phyloP scores from a whole-genome alignment of 2,329 filamentous ascomycete genomes.

The Phialophora chinensis region DNA sequence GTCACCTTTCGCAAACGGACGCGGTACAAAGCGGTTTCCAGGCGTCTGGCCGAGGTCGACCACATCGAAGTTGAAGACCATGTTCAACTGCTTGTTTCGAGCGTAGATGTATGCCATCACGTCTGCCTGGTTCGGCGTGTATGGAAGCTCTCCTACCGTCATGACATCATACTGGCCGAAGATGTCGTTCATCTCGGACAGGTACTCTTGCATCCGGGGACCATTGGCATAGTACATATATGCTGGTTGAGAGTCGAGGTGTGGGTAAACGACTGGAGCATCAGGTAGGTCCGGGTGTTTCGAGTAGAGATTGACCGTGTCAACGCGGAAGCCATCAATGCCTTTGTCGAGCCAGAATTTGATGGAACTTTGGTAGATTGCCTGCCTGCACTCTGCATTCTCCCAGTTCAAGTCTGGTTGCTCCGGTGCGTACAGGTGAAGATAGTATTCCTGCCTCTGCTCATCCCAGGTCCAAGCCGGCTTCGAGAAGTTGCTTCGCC shows the following conservation, averaged over 20 bases:
- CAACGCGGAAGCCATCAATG: slow-evolving; percentile 71
- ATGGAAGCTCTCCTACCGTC: slow-evolving; percentile 72
- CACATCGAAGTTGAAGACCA: slow-evolving; percentile 73
- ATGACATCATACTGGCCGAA: slow-evolving; percentile 65
- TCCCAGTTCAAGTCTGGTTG: slow-evolving; percentile 84
- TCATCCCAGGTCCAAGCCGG: slow-evolving; percentile 66
- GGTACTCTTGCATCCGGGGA: slow-evolving; percentile 70
- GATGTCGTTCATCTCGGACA: slow-evolving; percentile 69
- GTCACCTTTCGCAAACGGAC: slow-evolving; percentile 55
- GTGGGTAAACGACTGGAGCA: slow-evolving; percentile 60
- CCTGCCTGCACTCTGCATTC: slow-evolving; percentile 64
- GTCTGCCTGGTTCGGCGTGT: slow-evolving; percentile 63
- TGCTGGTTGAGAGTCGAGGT: slow-evolving; percentile 56
- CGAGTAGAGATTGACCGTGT: slow-evolving; percentile 71
- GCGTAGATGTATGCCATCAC: slow-evolving; percentile 67
- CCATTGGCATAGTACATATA: slow-evolving; percentile 67
- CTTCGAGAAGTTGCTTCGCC: slow-evolving; percentile 65
- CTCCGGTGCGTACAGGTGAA: slow-evolving; percentile 71
- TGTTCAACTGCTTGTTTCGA: slow-evolving; percentile 63
- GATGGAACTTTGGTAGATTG: slow-evolving; percentile 71
- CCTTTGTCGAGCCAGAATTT: slow-evolving; percentile 75
- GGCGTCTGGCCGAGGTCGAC: slow-evolving; percentile 64
- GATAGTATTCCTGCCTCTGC: slow-evolving; percentile 70
- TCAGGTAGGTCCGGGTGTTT: slow-evolving; percentile 62
- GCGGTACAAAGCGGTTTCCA: slow-evolving; percentile 58